A percentile compares a stretch with the other conserved stretches of the same genome.
phyloP scores from a whole-genome alignment of 352 stramenopile species.

The Pythium grandisporangium region DNA sequence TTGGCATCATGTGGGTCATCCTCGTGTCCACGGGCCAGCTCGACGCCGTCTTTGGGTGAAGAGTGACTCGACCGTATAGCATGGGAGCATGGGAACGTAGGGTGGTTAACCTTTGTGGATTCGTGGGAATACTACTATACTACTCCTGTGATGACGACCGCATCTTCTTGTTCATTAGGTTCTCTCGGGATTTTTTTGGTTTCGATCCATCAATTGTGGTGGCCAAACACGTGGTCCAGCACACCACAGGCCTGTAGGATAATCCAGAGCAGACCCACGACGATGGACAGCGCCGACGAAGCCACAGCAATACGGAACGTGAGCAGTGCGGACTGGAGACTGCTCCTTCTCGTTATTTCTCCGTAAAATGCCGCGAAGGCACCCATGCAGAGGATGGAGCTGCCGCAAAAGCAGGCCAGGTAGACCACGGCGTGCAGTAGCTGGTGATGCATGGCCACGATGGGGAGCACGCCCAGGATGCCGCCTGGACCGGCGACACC shows the following conservation, averaged over 20 bases:
- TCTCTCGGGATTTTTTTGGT: no score
- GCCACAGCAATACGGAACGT: slow-evolving; percentile 35
- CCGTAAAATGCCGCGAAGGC: slow-evolving; percentile 80
- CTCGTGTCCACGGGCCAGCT: slow-evolving; percentile 40
- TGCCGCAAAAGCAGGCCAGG: slow-evolving; percentile 79
- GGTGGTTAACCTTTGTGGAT: no score
- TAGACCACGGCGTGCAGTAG: slow-evolving; percentile 50
- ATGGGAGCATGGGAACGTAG: no score
- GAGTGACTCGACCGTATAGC: no score
- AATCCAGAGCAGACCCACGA: slow-evolving; percentile 63
- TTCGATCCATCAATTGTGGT: no score
- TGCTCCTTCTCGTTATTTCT: slow-evolving; percentile 29
- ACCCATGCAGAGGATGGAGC: slow-evolving; percentile 84
- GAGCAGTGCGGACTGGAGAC: slow-evolving; percentile 11
- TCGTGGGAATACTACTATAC: no score
- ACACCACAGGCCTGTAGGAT: slow-evolving; percentile 47
- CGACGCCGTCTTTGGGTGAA: slow-evolving; percentile 33
- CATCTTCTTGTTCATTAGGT: no score
- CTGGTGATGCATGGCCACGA: slow-evolving; percentile 52
- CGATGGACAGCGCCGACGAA: slow-evolving; percentile 47
- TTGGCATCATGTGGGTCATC: slow-evolving; percentile 54
- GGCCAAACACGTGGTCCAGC: slow-evolving; percentile 54
- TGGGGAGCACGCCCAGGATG: slow-evolving; percentile 80
- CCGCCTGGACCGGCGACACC: slow-evolving; percentile 72
- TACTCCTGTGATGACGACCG: no score